A percentile compares a stretch with the other conserved stretches of the same genome.
phyloP scores from a whole-genome alignment of 1,139 yeast species.

The Candida glucosophila region DNA sequence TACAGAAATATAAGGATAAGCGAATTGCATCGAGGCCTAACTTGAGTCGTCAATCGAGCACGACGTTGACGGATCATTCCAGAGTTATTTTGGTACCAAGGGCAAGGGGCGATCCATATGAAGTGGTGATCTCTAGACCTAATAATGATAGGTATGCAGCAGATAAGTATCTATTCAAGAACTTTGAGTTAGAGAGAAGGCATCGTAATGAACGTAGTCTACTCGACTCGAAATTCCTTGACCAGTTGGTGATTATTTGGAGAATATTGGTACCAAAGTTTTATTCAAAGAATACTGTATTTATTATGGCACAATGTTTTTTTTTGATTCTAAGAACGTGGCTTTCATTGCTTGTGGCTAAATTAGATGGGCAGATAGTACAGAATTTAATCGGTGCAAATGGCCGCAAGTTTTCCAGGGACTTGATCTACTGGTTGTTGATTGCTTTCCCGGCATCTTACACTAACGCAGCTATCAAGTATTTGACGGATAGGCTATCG shows the following conservation, averaged over 20 bases:
- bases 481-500: slow-evolving; percentile 67
- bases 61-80: slow-evolving; percentile 43
- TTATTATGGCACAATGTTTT: slow-evolving; percentile 63
- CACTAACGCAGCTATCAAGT: slow-evolving; percentile 85
- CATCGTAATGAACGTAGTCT: slow-evolving; percentile 26
- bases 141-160: slow-evolving; percentile 57
- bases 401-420: slow-evolving; percentile 67
- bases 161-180: slow-evolving; percentile 55
- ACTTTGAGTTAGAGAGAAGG: slow-evolving; percentile 34
- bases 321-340: slow-evolving; percentile 79
- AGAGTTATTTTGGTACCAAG: slow-evolving; percentile 50
- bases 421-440: slow-evolving; percentile 76
- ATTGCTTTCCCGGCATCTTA: slow-evolving; percentile 92
- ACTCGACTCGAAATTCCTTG: slow-evolving; percentile 60
- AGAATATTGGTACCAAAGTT: slow-evolving; percentile 71
- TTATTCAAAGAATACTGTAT: slow-evolving; percentile 57
- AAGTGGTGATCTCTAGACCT: slow-evolving; percentile 53
- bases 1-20: slow-evolving; percentile 22
- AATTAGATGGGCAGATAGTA: slow-evolving; percentile 86
- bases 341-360: slow-evolving; percentile 78
- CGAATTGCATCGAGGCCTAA: slow-evolving; percentile 25
- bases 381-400: slow-evolving; percentile 81
- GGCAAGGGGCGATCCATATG: slow-evolving; percentile 29
- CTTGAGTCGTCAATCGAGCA: slow-evolving; percentile 35
- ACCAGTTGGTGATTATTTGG: slow-evolving; percentile 73